Conservation (phyloP, 495 filamentous ascomycete genomes). For the Penicillium alfredii region DNA sequence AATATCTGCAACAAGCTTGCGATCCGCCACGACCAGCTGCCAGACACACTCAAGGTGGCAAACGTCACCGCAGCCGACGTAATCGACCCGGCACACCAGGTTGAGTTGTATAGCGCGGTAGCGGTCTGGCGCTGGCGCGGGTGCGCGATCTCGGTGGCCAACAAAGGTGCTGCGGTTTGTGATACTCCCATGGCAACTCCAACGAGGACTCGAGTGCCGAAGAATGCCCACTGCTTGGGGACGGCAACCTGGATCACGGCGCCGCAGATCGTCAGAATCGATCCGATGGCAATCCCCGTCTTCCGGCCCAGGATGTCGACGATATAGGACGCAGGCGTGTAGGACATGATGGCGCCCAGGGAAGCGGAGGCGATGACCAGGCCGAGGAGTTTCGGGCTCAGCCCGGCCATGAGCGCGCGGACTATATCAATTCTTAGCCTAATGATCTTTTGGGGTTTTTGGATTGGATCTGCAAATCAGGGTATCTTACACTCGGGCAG, state of each 20-base stretch:
- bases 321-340: conserved; percentile 22
- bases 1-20: conserved; percentile 20
- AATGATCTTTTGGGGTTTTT: too few relatives aligned
- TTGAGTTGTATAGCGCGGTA: conserved; percentile 22
- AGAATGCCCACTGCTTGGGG: conserved; percentile 20
- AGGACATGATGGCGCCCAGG: conserved; percentile 20
- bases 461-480: too few relatives aligned
- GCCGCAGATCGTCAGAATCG: conserved; percentile 16
- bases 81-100: conserved; percentile 25
- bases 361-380: conserved; percentile 24
- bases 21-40: conserved; percentile 23
- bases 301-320: conserved; percentile 21
- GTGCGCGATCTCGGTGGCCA: conserved; percentile 22
- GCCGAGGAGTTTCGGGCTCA: conserved; percentile 17
- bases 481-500: conserved; percentile 23
- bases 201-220: conserved; percentile 17
- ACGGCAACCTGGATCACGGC: conserved; percentile 17
- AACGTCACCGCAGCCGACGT: conserved; percentile 19
- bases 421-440: conserved; percentile 6
- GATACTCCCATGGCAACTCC: conserved; percentile 23
- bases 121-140: conserved; percentile 18
- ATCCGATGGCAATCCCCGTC: conserved; percentile 15
- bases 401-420: conserved; percentile 12
- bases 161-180: conserved; percentile 24
- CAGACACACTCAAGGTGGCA: conserved; percentile 11